Evolutionary conservation across 257 asterid genomes (phyloP), one percentile per base, ranked within the genome.

Genomic region (Ophiorrhiza pumila): DNA sequence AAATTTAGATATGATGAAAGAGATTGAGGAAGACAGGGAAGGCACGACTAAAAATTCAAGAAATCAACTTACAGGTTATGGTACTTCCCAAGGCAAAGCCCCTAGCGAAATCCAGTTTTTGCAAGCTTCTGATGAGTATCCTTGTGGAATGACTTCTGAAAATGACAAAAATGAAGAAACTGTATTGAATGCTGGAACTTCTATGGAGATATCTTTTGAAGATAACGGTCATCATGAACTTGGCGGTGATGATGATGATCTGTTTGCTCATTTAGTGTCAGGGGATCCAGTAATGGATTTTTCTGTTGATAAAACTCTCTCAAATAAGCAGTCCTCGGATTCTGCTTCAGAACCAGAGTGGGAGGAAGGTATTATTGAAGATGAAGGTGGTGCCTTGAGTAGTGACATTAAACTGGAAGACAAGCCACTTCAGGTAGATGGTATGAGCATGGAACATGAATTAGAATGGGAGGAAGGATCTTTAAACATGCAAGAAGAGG

Each of bases 1-100:
- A 85, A 95, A 95, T 82, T 83, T 95, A 74, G 98, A 92, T 83
- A 78, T 95, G 81, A 95, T 92, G 90, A 95, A 86, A 84, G 96
- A 89, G 85, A 82, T 83, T 71, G 96, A 92, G 76, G 77, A 80
- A 76, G 96, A 82, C 75, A 83, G 77, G 37, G 78, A 69, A 39
- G 84, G 52, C 42, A 65, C 63, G 41, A 65, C 64, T 35, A 56
- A 71, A 73, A 72, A 72, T 57, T 79, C 57, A 47, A 69, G 32
- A 61, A 72, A 39, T 49, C 83, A 73, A 43, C 42, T 76, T 61
- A 43, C 79, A 52, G 25, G 65, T 42, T 67, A 65, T 71, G 58
- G 57, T 14, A 74, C 76, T 79, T 79, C 70, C 70, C 80, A 39
- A 42, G 83, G 71, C 31, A 71, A 77, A 71, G 53, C 71, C 29